Conservation (phyloP, 2,329 filamentous ascomycete genomes). For the Neonectria hederae region DNA sequence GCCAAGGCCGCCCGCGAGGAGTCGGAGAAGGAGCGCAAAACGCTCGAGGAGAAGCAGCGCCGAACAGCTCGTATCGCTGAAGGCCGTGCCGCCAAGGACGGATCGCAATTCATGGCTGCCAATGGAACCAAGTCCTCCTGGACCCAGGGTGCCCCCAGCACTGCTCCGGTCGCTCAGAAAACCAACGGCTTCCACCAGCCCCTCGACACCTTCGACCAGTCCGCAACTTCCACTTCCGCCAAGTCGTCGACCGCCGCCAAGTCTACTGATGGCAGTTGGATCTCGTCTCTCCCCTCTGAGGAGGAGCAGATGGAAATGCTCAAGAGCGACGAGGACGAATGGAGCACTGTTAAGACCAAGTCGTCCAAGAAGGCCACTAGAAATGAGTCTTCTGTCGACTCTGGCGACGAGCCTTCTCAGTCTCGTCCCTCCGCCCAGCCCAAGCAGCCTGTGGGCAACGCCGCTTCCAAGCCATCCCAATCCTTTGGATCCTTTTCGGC, state of each 20-base stretch:
- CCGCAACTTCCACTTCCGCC: constrained; percentile 43
- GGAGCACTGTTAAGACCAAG: constrained; percentile 68
- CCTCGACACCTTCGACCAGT: constrained; percentile 66
- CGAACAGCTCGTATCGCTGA: constrained; percentile 83
- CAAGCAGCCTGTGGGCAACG: constrained; percentile 43
- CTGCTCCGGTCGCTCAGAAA: constrained; percentile 39
- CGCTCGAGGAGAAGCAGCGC: constrained; percentile 82
- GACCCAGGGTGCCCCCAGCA: constrained; percentile 50
- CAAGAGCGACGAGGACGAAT: constrained; percentile 61
- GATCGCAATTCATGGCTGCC: constrained; percentile 65
- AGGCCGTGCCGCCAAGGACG: constrained; percentile 84
- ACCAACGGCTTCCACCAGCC: constrained; percentile 56
- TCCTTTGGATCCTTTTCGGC: constrained; percentile 61
- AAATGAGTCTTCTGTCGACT: constrained; percentile 49
- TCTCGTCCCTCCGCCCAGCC: constrained; percentile 44
- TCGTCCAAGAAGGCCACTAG: constrained; percentile 55
- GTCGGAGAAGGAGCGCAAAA: constrained; percentile 80
- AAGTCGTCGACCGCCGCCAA: constrained; percentile 48
- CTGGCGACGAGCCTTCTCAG: constrained; percentile 47
- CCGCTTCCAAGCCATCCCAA: constrained; percentile 47
- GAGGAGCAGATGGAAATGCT: constrained; percentile 70
- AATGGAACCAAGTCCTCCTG: constrained; percentile 56
- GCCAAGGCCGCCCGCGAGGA: constrained; percentile 79
- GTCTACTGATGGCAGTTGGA: constrained; percentile 54
- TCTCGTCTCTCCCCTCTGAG: constrained; percentile 64